Percentiles rank a stretch among this genome's conserved stretches.
These are phyloP conservation scores for Coemansia sp. DNA, from an alignment of 192 early-diverging fungal species.

Conservation along the genomic window DNA sequence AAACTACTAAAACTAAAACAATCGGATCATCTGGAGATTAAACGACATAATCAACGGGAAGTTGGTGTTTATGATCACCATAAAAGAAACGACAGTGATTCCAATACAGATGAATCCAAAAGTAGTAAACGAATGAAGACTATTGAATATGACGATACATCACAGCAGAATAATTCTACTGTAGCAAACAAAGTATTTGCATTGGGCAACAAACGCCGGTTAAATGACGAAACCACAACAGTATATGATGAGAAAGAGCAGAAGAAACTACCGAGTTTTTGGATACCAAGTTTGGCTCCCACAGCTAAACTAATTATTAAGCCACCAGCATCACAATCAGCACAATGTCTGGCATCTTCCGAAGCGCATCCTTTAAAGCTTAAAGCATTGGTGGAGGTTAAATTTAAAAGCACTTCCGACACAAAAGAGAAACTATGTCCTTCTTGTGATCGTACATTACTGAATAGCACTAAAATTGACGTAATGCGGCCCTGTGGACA, in stretches of 20 bases:
- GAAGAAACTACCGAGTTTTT: constrained; percentile 29
- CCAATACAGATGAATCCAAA: neutral
- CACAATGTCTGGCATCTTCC: constrained; percentile 30
- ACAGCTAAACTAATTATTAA: constrained; percentile 5
- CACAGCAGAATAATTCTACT: neutral
- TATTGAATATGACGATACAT: neutral
- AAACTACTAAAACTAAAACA: neutral
- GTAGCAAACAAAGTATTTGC: neutral
- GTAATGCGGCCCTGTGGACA: constrained; percentile 40
- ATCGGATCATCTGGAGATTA: constrained; percentile 11
- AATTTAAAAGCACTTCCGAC: constrained; percentile 13
- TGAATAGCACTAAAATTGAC: constrained; percentile 42
- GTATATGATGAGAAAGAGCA: neutral
- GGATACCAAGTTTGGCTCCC: constrained; percentile 43
- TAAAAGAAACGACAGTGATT: neutral
- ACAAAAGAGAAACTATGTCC: constrained; percentile 41
- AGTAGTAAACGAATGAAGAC: neutral
- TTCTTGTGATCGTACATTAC: constrained; percentile 40
- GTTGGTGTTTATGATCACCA: constrained; percentile 13
- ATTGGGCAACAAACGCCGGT: neutral
- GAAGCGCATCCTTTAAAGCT: constrained; percentile 22
- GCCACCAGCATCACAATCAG: constrained; percentile 12
- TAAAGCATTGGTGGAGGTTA: constrained; percentile 29
- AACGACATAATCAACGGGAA: constrained; percentile 8
- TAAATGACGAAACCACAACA: neutral